phyloP scores from a whole-genome alignment of 345 rosid genomes.

The Syzygium jambos region DNA sequence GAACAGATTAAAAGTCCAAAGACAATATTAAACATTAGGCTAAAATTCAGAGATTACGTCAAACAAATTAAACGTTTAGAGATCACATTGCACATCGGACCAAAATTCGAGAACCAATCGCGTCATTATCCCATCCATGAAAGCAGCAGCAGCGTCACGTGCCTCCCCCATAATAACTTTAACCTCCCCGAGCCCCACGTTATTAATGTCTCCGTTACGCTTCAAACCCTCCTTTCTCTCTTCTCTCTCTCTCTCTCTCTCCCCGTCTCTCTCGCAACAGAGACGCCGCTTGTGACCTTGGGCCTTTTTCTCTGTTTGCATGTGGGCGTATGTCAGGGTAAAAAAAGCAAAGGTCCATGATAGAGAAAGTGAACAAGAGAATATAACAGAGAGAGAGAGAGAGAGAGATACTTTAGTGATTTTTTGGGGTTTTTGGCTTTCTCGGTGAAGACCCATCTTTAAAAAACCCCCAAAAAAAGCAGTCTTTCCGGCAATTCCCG shows the following conservation, averaged over 20 bases:
- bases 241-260: neutral
- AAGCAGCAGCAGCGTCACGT: neutral
- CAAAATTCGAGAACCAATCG: too few species aligned
- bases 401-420: neutral
- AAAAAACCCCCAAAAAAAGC: constrained; percentile 8
- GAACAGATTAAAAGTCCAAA: too few species aligned
- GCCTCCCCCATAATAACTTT: neutral
- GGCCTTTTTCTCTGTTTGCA: neutral
- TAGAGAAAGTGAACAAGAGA: neutral
- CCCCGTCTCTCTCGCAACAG: neutral
- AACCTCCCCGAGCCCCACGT: neutral
- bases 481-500: constrained; percentile 25
- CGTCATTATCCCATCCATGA: neutral
- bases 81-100: too few species aligned
- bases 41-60: too few species aligned
- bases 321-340: neutral
- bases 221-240: neutral
- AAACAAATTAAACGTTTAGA: too few species aligned
- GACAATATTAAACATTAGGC: too few species aligned
- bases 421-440: neutral
- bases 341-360: neutral
- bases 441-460: constrained; percentile 4
- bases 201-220: neutral
- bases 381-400: constrained; percentile 4
- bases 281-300: neutral